Conservation (phyloP, 169 alveolate genomes). For the Plasmodium knowlesi region DNA sequence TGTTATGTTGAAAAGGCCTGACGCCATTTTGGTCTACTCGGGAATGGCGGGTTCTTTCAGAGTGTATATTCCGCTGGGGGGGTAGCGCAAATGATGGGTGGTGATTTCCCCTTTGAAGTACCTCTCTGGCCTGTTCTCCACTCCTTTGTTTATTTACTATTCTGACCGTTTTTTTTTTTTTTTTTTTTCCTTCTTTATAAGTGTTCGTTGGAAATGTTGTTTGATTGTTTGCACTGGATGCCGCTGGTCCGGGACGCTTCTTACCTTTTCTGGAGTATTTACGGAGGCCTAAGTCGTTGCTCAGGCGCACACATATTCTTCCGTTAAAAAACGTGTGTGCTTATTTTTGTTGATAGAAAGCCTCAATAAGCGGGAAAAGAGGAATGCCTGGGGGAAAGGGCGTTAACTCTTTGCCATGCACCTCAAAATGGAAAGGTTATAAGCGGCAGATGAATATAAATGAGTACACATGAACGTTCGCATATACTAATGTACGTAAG, state of each 20-base stretch:
- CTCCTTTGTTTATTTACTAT: not conserved
- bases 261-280: not conserved
- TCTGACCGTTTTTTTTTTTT: not conserved
- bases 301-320: not conserved
- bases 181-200: not conserved
- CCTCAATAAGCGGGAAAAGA: not conserved
- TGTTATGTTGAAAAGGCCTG: conserved; percentile 44
- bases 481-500: not conserved
- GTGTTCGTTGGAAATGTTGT: not conserved
- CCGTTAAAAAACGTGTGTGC: not conserved
- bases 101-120: not conserved
- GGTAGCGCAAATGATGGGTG: not conserved
- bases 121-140: not conserved
- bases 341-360: not conserved
- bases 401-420: not conserved
- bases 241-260: not conserved
- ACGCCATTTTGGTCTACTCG: conserved; percentile 22
- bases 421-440: not conserved
- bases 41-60: not conserved
- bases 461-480: not conserved
- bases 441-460: not conserved
- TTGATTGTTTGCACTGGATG: not conserved
- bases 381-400: not conserved
- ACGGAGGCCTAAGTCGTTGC: not conserved
- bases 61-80: not conserved